Percentiles rank a stretch among this genome's conserved stretches.
Evolutionary conservation across 352 stramenopile species (phyloP).

Genomic region (Blastocystis sp.): DNA sequence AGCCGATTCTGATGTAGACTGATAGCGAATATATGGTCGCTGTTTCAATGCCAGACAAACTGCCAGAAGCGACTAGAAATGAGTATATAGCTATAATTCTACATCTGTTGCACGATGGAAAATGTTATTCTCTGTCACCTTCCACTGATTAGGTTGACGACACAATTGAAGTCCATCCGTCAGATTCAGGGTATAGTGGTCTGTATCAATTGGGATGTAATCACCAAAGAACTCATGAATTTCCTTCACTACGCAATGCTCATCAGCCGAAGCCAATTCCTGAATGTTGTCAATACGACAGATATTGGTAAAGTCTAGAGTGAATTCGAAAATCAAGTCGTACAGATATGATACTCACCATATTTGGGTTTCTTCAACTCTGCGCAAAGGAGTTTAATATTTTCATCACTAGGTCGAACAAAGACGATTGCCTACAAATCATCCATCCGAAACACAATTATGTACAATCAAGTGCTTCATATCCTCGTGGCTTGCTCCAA

Average conservation of each 20-base stretch:
- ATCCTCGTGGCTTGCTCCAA: constrained; percentile 49
- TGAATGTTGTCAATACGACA: constrained; percentile 82
- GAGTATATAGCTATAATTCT: not conserved
- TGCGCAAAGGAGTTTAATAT: constrained; percentile 79
- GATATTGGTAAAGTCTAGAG: constrained; percentile 84
- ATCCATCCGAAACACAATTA: not conserved
- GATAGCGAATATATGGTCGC: constrained; percentile 87
- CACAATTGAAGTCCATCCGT: constrained; percentile 71
- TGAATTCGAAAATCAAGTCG: not conserved
- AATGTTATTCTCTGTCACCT: constrained; percentile 66
- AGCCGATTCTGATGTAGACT: constrained; percentile 80
- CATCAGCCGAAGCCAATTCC: constrained; percentile 87
- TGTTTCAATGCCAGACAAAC: constrained; percentile 89
- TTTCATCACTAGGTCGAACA: constrained; percentile 81
- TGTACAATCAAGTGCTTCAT: constrained; percentile 60
- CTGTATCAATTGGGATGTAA: constrained; percentile 91
- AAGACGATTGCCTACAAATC: constrained; percentile 88
- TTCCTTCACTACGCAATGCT: constrained; percentile 82
- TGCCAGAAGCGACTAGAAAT: constrained; percentile 76
- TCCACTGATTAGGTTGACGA: constrained; percentile 64
- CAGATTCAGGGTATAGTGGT: constrained; percentile 91
- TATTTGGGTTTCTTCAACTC: constrained; percentile 89
- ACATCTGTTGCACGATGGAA: constrained; percentile 67
- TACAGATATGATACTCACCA: constrained; percentile 93
- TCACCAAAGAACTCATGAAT: constrained; percentile 98